phyloP scores from a whole-genome alignment of 176 grass and related monocot genomes.

The Aechmea fasciata region DNA sequence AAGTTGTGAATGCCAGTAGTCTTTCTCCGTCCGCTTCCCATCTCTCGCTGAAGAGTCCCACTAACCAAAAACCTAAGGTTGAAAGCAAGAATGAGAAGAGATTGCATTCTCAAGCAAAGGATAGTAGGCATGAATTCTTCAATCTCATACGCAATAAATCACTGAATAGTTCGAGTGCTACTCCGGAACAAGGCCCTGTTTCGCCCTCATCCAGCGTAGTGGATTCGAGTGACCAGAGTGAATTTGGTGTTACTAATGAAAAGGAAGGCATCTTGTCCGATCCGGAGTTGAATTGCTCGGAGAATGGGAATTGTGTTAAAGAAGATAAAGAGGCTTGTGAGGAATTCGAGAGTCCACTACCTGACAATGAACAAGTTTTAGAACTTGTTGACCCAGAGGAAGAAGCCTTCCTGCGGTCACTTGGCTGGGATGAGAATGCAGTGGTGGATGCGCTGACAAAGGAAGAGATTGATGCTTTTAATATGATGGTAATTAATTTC shows the following conservation, averaged over 20 bases:
- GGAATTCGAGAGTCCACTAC: background rate
- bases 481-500: constrained; percentile 16
- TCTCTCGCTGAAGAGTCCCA: constrained; percentile 23
- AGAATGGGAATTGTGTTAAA: constrained; percentile 6
- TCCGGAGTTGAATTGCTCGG: background rate
- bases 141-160: constrained; percentile 34
- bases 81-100: constrained; percentile 22
- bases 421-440: constrained; percentile 32
- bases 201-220: background rate
- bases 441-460: constrained; percentile 16
- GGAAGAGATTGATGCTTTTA: constrained; percentile 36
- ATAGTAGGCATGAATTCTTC: constrained; percentile 42
- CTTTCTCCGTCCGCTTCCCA: constrained; percentile 9
- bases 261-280: constrained; percentile 1
- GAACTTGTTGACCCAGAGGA: constrained; percentile 32
- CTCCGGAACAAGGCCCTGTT: constrained; percentile 12
- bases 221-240: constrained; percentile 1
- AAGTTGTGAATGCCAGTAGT: background rate
- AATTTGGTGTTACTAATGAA: background rate
- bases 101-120: constrained; percentile 28
- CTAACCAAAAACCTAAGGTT: constrained; percentile 7
- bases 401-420: constrained; percentile 22
- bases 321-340: constrained; percentile 6
- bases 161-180: constrained; percentile 3
- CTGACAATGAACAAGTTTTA: constrained; percentile 7